A percentile compares a stretch with the other conserved stretches of the same genome.
phyloP scores from a whole-genome alignment of 495 filamentous ascomycete species.

The Aspergillus affinis region DNA sequence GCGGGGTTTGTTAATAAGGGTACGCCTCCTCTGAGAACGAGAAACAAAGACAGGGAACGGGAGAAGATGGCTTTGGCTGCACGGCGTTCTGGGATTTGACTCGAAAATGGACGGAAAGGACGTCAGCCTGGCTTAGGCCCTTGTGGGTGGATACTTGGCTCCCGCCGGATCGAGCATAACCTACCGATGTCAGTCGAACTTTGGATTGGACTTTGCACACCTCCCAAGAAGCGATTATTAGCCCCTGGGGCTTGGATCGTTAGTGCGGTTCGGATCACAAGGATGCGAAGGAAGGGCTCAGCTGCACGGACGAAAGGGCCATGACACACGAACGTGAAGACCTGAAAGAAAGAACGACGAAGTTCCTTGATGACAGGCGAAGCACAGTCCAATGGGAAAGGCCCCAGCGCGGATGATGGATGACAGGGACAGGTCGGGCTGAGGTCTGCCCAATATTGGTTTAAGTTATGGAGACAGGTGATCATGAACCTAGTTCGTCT shows the following conservation, averaged over 20 bases:
- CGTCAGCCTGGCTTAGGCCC: slow-evolving; percentile 14
- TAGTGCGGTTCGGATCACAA: slow-evolving; percentile 11
- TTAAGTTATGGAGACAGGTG: slow-evolving; percentile 23
- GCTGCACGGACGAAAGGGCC: slow-evolving; percentile 9
- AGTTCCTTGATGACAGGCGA: neutral
- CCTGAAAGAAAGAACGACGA: neutral
- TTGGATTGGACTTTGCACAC: neutral
- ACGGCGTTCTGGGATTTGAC: slow-evolving; percentile 1
- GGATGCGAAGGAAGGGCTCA: slow-evolving; percentile 11
- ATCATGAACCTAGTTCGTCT: slow-evolving; percentile 22
- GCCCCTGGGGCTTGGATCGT: neutral
- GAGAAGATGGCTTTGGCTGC: slow-evolving; percentile 9
- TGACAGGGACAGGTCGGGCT: slow-evolving; percentile 15
- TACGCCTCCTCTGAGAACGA: neutral
- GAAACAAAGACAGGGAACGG: neutral
- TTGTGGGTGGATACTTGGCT: neutral
- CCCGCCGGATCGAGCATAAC: slow-evolving; percentile 1
- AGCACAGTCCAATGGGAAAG: slow-evolving; percentile 15
- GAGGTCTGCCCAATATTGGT: slow-evolving; percentile 19
- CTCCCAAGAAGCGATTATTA: neutral
- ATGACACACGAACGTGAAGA: slow-evolving; percentile 1
- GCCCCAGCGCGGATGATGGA: slow-evolving; percentile 1
- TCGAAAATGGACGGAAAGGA: slow-evolving; percentile 1
- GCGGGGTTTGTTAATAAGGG: slow-evolving; percentile 1
- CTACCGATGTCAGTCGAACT: neutral